These are phyloP conservation scores for Rubus idaeus DNA, from an alignment of 306 rosid species.

Conservation along the genomic window DNA sequence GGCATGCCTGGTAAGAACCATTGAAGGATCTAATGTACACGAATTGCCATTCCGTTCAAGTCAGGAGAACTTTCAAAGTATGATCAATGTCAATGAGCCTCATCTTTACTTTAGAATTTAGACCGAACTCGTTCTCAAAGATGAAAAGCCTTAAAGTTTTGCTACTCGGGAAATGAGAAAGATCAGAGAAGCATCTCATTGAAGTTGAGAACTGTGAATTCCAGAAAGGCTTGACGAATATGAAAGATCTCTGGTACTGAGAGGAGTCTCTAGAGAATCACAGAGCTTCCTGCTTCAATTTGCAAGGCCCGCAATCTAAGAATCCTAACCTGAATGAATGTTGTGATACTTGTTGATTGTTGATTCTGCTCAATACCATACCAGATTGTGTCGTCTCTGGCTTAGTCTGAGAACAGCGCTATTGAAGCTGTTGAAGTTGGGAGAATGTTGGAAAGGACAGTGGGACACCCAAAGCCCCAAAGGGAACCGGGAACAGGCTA, in stretches of 20 bases:
- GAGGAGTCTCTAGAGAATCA: constrained; percentile 23
- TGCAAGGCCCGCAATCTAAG: constrained; percentile 21
- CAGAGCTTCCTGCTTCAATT: constrained; percentile 25
- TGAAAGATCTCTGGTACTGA: constrained; percentile 21
- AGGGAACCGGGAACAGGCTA: too few species aligned
- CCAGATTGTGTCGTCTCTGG: too few species aligned
- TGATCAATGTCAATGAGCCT: constrained; percentile 31
- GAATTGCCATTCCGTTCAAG: not conserved
- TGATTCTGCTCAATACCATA: too few species aligned
- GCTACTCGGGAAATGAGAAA: constrained; percentile 27
- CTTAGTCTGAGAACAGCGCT: too few species aligned
- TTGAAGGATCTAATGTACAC: constrained; percentile 6
- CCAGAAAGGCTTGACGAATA: constrained; percentile 25
- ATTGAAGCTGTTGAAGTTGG: too few species aligned
- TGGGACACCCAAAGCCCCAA: too few species aligned
- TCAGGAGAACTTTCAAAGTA: not conserved
- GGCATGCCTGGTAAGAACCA: constrained; percentile 9
- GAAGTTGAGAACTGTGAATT: constrained; percentile 21
- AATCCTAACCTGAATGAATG: constrained; percentile 33
- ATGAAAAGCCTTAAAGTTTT: constrained; percentile 17
- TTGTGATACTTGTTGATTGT: too few species aligned
- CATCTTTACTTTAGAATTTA: constrained; percentile 14
- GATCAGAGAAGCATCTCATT: not conserved
- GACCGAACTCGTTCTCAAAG: constrained; percentile 20
- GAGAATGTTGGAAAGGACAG: too few species aligned